A percentile compares a stretch with the other conserved stretches of the same genome.
phyloP scores from a whole-genome alignment of 2,329 filamentous ascomycete species.

The Microdochium paspali region DNA sequence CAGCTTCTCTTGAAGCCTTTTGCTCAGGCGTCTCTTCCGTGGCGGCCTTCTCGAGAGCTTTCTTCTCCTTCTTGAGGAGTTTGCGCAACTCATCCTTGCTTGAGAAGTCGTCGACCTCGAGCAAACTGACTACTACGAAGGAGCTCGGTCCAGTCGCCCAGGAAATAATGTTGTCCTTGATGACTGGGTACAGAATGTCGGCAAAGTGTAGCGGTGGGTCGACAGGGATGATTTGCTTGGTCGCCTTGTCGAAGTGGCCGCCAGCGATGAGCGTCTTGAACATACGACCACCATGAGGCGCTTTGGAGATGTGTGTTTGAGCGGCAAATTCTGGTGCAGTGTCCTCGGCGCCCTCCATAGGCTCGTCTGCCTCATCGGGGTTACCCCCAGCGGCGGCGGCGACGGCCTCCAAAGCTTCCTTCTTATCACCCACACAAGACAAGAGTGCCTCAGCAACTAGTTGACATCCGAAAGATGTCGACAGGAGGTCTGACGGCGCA shows the following conservation, averaged over 20 bases:
- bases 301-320: conserved; percentile 48
- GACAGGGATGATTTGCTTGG: conserved; percentile 60
- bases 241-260: conserved; percentile 70
- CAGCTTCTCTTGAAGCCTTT: conserved; percentile 39
- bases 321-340: conserved; percentile 16
- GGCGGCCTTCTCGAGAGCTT: conserved; percentile 59
- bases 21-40: conserved; percentile 46
- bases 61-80: conserved; percentile 63
- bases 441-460: conserved; percentile 78
- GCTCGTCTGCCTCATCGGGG: conserved; percentile 33
- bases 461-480: conserved; percentile 77
- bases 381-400: conserved; percentile 53
- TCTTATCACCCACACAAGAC: conserved; percentile 65
- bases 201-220: conserved; percentile 76
- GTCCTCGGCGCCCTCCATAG: conserved; percentile 2
- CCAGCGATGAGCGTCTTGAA: conserved; percentile 86
- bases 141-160: conserved; percentile 85
- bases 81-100: conserved; percentile 58
- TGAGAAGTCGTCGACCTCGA: conserved; percentile 66
- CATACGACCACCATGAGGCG: conserved; percentile 65
- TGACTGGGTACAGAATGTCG: conserved; percentile 69
- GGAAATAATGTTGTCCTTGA: conserved; percentile 62
- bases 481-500: conserved; percentile 57
- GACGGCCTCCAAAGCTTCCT: conserved; percentile 60
- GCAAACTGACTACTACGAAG: conserved; percentile 74